Percentiles rank a stretch among this genome's conserved stretches.
Evolutionary conservation across 2,329 filamentous ascomycete species (phyloP).

Genomic region (Lomentospora prolificans): DNA sequence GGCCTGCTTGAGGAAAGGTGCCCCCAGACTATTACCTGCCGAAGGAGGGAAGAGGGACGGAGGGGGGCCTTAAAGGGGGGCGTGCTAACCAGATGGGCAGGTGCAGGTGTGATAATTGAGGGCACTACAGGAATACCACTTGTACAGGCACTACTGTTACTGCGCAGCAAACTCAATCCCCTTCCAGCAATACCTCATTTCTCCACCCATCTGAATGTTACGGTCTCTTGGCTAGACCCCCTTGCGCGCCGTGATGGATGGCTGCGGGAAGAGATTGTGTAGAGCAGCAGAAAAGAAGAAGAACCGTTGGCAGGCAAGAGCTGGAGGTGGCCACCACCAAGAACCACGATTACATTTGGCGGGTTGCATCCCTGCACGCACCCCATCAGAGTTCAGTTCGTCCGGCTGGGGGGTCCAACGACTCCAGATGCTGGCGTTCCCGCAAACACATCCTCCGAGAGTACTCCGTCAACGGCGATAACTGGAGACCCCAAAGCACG

Average conservation of each 20-base stretch:
- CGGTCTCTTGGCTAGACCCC: no score
- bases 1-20: not conserved
- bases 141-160: not conserved
- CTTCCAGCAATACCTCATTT: no score
- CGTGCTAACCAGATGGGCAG: not conserved
- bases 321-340: no score
- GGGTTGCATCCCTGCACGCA: not conserved
- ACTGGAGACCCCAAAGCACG: not conserved
- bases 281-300: no score
- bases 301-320: no score
- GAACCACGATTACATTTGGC: no score
- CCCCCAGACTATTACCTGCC: not conserved
- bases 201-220: no score
- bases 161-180: not conserved
- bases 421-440: not conserved
- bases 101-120: not conserved
- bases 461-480: not conserved
- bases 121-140: not conserved
- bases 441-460: not conserved
- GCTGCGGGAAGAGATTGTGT: no score
- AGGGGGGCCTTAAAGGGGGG: not conserved
- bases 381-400: not conserved
- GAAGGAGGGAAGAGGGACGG: not conserved
- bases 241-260: no score
- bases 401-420: not conserved